Evolutionary conservation across 192 early-diverging fungal genomes (phyloP).

Genomic region (Umbelopsis isabellina): DNA sequence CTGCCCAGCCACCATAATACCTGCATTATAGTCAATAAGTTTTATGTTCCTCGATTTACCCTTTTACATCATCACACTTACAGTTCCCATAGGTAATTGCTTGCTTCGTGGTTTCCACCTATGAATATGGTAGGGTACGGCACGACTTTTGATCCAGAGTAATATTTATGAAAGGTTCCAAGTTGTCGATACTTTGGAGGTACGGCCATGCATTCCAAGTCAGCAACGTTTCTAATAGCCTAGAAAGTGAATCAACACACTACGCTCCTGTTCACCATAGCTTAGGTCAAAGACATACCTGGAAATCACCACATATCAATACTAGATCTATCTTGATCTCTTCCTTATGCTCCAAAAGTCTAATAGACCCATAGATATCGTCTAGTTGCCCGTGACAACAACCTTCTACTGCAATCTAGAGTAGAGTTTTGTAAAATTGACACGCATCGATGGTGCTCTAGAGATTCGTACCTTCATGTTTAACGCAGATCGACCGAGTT

Average conservation of each 20-base stretch:
- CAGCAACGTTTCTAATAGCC: slow-evolving; percentile 82
- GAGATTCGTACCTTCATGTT: background rate
- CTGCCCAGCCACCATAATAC: slow-evolving; percentile 94
- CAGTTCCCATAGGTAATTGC: slow-evolving; percentile 94
- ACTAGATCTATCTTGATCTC: slow-evolving; percentile 84
- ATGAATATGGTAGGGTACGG: slow-evolving; percentile 93
- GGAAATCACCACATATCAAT: slow-evolving; percentile 97
- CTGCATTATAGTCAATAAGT: slow-evolving; percentile 37
- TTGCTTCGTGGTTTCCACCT: slow-evolving; percentile 98
- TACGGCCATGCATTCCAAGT: slow-evolving; percentile 80
- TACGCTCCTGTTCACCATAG: background rate
- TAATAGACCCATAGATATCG: slow-evolving; percentile 79
- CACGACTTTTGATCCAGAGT: slow-evolving; percentile 76
- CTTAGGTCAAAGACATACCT: slow-evolving; percentile 50
- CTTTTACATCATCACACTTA: slow-evolving; percentile 42
- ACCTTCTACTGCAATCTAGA: slow-evolving; percentile 87
- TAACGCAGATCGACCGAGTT: background rate
- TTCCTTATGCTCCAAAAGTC: slow-evolving; percentile 60
- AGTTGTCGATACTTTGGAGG: slow-evolving; percentile 85
- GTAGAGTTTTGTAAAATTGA: too few species aligned
- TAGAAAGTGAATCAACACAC: slow-evolving; percentile 26
- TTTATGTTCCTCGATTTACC: too few species aligned
- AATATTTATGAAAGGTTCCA: slow-evolving; percentile 94
- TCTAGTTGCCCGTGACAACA: slow-evolving; percentile 97
- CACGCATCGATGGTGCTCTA: too few species aligned